Evolutionary conservation across 1,284 basidiomycete species (phyloP).

Genomic region (Mycena citricolor): DNA sequence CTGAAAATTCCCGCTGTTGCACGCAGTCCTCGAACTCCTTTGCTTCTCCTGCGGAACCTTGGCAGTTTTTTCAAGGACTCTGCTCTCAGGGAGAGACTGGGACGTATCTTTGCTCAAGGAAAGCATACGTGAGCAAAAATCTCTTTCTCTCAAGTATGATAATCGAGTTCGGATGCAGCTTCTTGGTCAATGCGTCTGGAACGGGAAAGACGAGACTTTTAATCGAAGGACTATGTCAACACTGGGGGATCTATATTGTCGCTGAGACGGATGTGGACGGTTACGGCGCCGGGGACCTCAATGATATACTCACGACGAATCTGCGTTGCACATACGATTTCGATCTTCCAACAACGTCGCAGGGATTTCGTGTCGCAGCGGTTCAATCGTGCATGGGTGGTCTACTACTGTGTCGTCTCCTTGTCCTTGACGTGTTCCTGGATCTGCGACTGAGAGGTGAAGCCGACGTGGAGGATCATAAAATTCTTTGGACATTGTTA

Average conservation of each 20-base stretch:
- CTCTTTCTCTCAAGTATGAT: too few relatives aligned
- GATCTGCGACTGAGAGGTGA: not conserved
- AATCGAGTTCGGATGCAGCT: conserved; percentile 2
- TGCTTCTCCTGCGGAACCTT: not conserved
- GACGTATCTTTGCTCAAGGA: conserved; percentile 1
- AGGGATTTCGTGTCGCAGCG: not conserved
- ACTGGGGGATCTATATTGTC: conserved; percentile 20
- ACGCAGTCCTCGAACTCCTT: not conserved
- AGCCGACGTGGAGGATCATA: not conserved
- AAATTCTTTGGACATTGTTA: conserved; percentile 9
- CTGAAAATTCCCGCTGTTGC: not conserved
- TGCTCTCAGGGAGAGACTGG: not conserved
- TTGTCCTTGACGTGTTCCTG: conserved; percentile 5
- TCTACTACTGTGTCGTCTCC: not conserved
- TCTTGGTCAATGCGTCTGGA: conserved; percentile 17
- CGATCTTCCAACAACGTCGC: not conserved
- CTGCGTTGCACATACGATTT: not conserved
- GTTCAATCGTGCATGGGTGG: not conserved
- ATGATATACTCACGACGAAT: not conserved
- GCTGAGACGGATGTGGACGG: not conserved
- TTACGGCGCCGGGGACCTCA: conserved; percentile 10
- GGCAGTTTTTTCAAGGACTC: conserved; percentile 3
- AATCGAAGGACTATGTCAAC: conserved; percentile 10
- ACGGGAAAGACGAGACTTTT: conserved; percentile 16
- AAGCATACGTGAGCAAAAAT: conserved; percentile 8